Evolutionary conservation across 106 monocot species (phyloP), one percentile per base, ranked within the genome.

Genomic region (Dendrobium huoshanense): DNA sequence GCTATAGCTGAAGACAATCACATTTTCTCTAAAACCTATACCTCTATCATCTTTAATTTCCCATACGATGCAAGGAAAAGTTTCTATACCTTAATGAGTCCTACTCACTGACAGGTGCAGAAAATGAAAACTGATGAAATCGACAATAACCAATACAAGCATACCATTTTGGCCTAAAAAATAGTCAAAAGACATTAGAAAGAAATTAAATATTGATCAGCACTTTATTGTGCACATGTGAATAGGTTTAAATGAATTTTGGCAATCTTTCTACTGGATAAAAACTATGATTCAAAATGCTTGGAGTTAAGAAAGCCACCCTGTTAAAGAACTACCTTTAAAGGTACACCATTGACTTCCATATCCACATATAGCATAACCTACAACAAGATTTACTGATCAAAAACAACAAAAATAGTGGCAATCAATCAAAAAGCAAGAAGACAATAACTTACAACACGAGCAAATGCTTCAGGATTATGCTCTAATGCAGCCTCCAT

Each of bases 361-460:
- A 98, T 94, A 82, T 98, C 94, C 80, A 98, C 97, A 80, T 98
- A 98, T 49, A 98, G 73, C 97, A 98, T 98, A 80, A 98, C 89
- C 97, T 98, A 81, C 40, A 88, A n/a, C 49, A 88, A 72, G 41
- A 10, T 49, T 41, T 19, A 77, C 22, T 2, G n/a, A 45, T 59
- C 22, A n/a, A 74, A 41, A 18, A 81, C 75, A 24, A 80, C 2
- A 22, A 42, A 7, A 76, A 18, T 41, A 48, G 51, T 44, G 6
- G 31, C 40, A 72, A 51, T 17, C 40, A 55, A 9, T 29, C 64
- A 41, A 0, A 87, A 70, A 81, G 27, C 2, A 55, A 49, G 20
- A 22, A 67, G 22, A 49, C 0, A 80, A 41, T 48, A 7, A 73
- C 85, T 72, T 87, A 98, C 97, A 87, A 98, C 97, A 84, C 94